Evolutionary conservation across 768 basidiomycete species (phyloP).

Genomic region (Rhodotorula kratochvilovae): DNA sequence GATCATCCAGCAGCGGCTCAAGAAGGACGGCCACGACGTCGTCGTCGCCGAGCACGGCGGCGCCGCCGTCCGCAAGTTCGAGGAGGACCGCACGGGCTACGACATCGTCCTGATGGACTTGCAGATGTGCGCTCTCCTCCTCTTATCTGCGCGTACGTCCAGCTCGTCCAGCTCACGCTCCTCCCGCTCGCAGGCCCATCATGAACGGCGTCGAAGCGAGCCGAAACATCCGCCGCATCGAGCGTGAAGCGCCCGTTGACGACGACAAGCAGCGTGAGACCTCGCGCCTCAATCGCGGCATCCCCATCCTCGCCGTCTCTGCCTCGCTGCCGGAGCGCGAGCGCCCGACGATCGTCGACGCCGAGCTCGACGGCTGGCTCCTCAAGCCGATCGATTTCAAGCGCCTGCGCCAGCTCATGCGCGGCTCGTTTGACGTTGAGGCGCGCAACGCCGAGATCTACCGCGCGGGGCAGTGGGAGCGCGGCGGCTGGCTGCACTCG

Average conservation of each 20-base stretch:
- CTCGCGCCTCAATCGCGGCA: slow-evolving; percentile 57
- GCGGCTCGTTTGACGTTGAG: slow-evolving; percentile 57
- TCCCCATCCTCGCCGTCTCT: slow-evolving; percentile 77
- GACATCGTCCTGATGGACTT: slow-evolving; percentile 80
- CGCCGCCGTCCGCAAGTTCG: slow-evolving; percentile 60
- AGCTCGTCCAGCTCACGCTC: slow-evolving; percentile 55
- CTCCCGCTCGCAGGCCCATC: slow-evolving; percentile 52
- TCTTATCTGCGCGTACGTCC: not conserved
- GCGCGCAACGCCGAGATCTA: slow-evolving; percentile 57
- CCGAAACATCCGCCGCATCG: slow-evolving; percentile 61
- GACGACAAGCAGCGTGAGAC: slow-evolving; percentile 49
- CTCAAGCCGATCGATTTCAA: slow-evolving; percentile 77
- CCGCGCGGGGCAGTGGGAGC: slow-evolving; percentile 48
- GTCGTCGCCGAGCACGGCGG: slow-evolving; percentile 68
- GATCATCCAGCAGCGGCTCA: slow-evolving; percentile 65
- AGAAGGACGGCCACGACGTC: slow-evolving; percentile 63
- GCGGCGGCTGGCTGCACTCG: slow-evolving; percentile 46
- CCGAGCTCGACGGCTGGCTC: slow-evolving; percentile 60
- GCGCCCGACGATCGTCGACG: slow-evolving; percentile 29
- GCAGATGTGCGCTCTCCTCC: slow-evolving; percentile 52
- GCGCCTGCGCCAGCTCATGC: slow-evolving; percentile 58
- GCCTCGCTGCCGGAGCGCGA: slow-evolving; percentile 56
- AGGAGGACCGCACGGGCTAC: slow-evolving; percentile 56
- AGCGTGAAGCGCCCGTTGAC: slow-evolving; percentile 46
- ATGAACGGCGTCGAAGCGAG: slow-evolving; percentile 70